A percentile compares a stretch with the other conserved stretches of the same genome.
phyloP scores from a whole-genome alignment of 2,329 filamentous ascomycete genomes.

The Decorospora gaudefroyi region DNA sequence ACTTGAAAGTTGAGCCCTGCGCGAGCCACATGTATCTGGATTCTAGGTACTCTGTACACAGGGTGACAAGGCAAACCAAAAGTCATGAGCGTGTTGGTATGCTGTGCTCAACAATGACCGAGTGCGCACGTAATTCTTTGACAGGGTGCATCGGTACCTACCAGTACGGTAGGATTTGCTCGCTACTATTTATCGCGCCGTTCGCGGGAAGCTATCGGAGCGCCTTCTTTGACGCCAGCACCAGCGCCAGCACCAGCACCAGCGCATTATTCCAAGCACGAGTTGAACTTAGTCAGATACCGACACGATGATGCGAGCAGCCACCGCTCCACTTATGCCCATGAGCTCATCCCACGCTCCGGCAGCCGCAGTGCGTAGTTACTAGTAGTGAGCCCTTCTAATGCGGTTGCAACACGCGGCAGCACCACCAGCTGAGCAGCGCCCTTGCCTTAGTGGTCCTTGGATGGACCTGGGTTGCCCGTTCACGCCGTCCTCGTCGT shows the following conservation, averaged over 20 bases:
- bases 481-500: slow-evolving; percentile 3
- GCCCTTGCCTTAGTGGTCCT: not conserved
- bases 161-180: slow-evolving; percentile 5
- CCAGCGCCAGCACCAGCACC: too few relatives aligned
- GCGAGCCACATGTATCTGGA: too few relatives aligned
- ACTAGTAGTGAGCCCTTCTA: slow-evolving; percentile 25
- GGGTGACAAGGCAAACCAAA: too few relatives aligned
- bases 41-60: too few relatives aligned
- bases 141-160: not conserved
- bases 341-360: slow-evolving; percentile 26
- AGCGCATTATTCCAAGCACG: too few relatives aligned
- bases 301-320: slow-evolving; percentile 19
- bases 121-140: not conserved
- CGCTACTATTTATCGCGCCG: slow-evolving; percentile 34
- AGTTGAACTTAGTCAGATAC: slow-evolving; percentile 11
- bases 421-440: slow-evolving; percentile 11
- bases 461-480: not conserved
- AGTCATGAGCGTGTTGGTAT: too few relatives aligned
- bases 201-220: slow-evolving; percentile 33
- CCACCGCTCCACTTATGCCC: slow-evolving; percentile 16
- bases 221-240: slow-evolving; percentile 28
- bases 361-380: slow-evolving; percentile 17
- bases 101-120: not conserved
- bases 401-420: slow-evolving; percentile 5
- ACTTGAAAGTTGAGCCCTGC: too few relatives aligned